Evolutionary conservation across 1,139 yeast genomes (phyloP).

Genomic region (Suhomyces panamericanus): DNA sequence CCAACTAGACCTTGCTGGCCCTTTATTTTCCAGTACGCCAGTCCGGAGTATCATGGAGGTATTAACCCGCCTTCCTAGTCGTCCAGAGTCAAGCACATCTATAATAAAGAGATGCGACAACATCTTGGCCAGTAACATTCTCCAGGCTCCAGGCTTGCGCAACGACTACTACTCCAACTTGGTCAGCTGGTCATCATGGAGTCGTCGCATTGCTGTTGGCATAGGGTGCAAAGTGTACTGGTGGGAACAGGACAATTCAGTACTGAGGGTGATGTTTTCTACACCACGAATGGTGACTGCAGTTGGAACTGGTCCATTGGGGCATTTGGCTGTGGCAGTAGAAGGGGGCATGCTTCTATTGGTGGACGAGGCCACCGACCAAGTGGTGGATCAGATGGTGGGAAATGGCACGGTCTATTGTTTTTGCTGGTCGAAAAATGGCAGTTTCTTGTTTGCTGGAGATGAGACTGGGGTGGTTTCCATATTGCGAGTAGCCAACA

Average conservation of each 20-base stretch:
- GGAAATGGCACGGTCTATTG: slow-evolving; percentile 51
- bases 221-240: slow-evolving; percentile 58
- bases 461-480: slow-evolving; percentile 65
- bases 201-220: slow-evolving; percentile 67
- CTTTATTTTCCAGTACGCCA: slow-evolving; percentile 18
- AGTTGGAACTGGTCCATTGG: slow-evolving; percentile 53
- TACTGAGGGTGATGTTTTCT: slow-evolving; percentile 27
- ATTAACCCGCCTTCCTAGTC: slow-evolving; percentile 3
- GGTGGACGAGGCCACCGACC: slow-evolving; percentile 21
- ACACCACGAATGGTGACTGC: slow-evolving; percentile 53
- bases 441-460: slow-evolving; percentile 56
- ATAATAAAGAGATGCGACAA: background rate
- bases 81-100: background rate
- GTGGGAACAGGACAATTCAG: slow-evolving; percentile 62
- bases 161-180: slow-evolving; percentile 82
- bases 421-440: slow-evolving; percentile 58
- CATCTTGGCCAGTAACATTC: slow-evolving; percentile 27
- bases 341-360: slow-evolving; percentile 28
- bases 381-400: slow-evolving; percentile 31
- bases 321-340: slow-evolving; percentile 56
- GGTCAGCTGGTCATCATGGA: slow-evolving; percentile 66
- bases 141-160: slow-evolving; percentile 74
- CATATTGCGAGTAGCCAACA: background rate
- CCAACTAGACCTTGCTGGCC: slow-evolving; percentile 17
- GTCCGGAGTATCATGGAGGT: slow-evolving; percentile 12